Base-by-base conservation (phyloP, 345 rosid species). In the Eucalyptus pauciflora region DNA sequence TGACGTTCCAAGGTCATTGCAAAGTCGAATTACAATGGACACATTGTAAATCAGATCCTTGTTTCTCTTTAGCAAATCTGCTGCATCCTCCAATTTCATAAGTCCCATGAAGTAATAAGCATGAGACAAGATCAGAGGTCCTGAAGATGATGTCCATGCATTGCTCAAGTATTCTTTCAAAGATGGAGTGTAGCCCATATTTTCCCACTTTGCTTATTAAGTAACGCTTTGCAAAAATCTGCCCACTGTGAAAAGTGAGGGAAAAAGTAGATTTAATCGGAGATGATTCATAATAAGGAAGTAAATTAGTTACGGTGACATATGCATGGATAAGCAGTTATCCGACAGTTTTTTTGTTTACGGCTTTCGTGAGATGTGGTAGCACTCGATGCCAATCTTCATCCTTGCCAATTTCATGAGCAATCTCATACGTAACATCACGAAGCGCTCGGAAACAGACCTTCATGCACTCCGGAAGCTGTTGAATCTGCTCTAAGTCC, bases 1-100 rank as follows among this genome's bases (percentile, higher is more conserved):
- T 29, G 93, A 91, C 69, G 96, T 94, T 33, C 87, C 92, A 43
- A 93, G 60, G 79, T 95, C 96, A 45, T 95, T 95, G 93, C 93
- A 93, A 3, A 94, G 91, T 14, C 95, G 94, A 49, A 94, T 91
- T 50, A 95, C 89, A 2, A 93, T 41, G 56, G 94, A 92, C 6
- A 90, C 87, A 52, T 91, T 89, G 87, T 92, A 85, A 7, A 92
- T 58, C 16, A 93, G 88, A 69, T 94, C 91, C 18, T 91, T 89
- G 89, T 88, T 85, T 49, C 33, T 87, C 18, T 31, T 86, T 4
- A 91, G 8, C 29, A 88, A 54, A 10, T 64, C 29, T 17, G 62
- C 13, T 25, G 60, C 89, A 17, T n/a, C 87, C 8, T 43, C 88
- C 24, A 91, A 29, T 14, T 11, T 48, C 25, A 87, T 89, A 41